A percentile compares a stretch with the other conserved stretches of the same genome.
phyloP scores from a whole-genome alignment of 371 early-diverging fungal genomes.

The Mucor racemosus region DNA sequence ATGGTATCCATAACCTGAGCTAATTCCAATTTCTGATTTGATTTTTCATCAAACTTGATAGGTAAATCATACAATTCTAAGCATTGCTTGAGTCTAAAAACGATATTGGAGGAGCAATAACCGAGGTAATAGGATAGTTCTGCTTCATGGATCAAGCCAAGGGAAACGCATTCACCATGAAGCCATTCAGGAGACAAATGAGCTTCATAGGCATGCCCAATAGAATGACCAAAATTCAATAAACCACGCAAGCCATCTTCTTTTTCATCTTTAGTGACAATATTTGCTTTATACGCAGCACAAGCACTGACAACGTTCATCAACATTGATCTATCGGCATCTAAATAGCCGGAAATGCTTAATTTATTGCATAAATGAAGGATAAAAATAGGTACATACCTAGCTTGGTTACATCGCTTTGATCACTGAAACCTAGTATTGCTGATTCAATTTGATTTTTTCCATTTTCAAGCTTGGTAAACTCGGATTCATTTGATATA shows the following conservation, averaged over 20 bases:
- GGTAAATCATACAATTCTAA: constrained; percentile 84
- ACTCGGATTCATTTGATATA: constrained; percentile 84
- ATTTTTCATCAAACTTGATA: constrained; percentile 64
- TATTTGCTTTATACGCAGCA: constrained; percentile 87
- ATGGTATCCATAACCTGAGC: constrained; percentile 82
- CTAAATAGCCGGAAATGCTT: neutral
- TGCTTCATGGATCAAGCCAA: constrained; percentile 91
- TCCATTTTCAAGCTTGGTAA: constrained; percentile 78
- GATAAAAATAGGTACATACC: neutral
- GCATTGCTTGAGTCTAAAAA: constrained; percentile 82
- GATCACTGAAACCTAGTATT: constrained; percentile 28
- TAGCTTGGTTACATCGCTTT: constrained; percentile 18
- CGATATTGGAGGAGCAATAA: constrained; percentile 68
- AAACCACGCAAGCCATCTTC: constrained; percentile 90
- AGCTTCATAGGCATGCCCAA: constrained; percentile 95
- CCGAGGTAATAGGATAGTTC: constrained; percentile 85
- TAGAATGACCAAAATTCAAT: constrained; percentile 94
- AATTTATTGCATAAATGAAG: constrained; percentile 19
- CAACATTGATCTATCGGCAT: neutral
- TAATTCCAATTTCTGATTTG: constrained; percentile 54
- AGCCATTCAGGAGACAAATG: constrained; percentile 84
- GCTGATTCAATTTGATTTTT: constrained; percentile 69
- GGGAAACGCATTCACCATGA: constrained; percentile 95
- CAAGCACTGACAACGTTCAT: constrained; percentile 81
- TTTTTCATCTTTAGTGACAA: constrained; percentile 91